Evolutionary conservation across 106 monocot genomes (phyloP).

Genomic region (Dioscorea alata): DNA sequence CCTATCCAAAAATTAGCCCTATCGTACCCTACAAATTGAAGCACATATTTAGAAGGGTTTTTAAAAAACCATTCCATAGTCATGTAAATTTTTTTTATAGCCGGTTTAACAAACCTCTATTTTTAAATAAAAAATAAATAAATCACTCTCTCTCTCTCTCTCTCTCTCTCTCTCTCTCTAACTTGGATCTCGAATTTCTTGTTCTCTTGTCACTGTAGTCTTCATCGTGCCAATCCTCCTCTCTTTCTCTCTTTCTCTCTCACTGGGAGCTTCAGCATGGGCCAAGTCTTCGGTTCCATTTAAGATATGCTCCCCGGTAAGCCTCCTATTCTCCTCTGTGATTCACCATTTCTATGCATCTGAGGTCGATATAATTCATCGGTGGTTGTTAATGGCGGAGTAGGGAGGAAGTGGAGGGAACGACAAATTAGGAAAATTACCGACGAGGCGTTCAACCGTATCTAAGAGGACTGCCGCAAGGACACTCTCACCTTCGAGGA

Average conservation of each 20-base stretch:
- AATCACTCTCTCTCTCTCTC: no score
- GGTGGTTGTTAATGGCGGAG: neutral
- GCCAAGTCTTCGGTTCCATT: constrained; percentile 18
- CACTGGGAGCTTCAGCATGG: constrained; percentile 6
- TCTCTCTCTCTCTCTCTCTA: no score
- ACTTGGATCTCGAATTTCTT: no score
- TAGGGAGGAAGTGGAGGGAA: constrained; percentile 77
- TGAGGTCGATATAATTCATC: no score
- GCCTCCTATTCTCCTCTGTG: neutral
- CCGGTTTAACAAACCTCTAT: no score
- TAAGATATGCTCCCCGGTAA: constrained; percentile 27
- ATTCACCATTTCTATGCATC: no score
- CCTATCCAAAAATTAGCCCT: no score
- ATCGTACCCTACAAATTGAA: no score
- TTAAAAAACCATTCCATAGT: no score
- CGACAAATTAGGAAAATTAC: constrained; percentile 70
- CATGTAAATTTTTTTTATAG: no score
- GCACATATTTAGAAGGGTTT: no score
- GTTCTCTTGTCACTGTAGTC: neutral
- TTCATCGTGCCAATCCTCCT: neutral
- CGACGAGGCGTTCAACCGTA: constrained; percentile 60
- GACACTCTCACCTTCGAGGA: constrained; percentile 54
- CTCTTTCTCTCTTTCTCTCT: neutral
- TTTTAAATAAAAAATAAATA: no score
- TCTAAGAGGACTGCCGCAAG: constrained; percentile 34